Evolutionary conservation across 2,329 filamentous ascomycete species (phyloP).

Genomic region (Ophiostoma sp.): DNA sequence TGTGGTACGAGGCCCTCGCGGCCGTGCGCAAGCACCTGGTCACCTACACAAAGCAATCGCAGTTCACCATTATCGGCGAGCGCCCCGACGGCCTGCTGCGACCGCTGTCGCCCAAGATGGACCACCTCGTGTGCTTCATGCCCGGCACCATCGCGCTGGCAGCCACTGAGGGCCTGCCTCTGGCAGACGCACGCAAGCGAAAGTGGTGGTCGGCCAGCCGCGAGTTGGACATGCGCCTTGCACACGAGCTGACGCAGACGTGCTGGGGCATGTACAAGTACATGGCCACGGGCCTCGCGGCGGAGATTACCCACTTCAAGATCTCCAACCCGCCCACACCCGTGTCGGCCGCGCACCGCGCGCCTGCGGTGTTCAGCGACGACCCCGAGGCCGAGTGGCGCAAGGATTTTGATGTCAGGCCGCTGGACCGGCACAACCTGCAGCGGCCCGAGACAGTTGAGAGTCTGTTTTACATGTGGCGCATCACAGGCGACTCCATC

Average conservation of each 20-base stretch:
- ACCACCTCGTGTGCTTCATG: slow-evolving; percentile 96
- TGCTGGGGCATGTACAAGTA: slow-evolving; percentile 97
- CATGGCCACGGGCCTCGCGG: slow-evolving; percentile 84
- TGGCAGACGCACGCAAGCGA: slow-evolving; percentile 67
- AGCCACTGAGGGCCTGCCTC: slow-evolving; percentile 70
- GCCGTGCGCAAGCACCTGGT: slow-evolving; percentile 90
- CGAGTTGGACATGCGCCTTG: slow-evolving; percentile 81
- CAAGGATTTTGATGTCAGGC: slow-evolving; percentile 72
- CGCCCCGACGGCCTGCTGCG: slow-evolving; percentile 66
- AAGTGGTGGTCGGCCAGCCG: slow-evolving; percentile 70
- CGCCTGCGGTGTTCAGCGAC: slow-evolving; percentile 44
- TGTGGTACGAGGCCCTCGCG: slow-evolving; percentile 83
- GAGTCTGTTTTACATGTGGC: slow-evolving; percentile 96
- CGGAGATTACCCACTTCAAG: slow-evolving; percentile 90
- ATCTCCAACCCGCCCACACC: slow-evolving; percentile 60
- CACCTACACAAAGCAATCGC: slow-evolving; percentile 74
- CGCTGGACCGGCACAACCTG: slow-evolving; percentile 84
- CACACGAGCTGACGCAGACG: slow-evolving; percentile 87
- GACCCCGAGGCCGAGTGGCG: slow-evolving; percentile 58
- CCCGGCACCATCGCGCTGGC: slow-evolving; percentile 90
- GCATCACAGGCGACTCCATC: slow-evolving; percentile 81
- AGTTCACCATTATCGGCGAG: slow-evolving; percentile 87
- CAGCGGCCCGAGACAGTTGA: slow-evolving; percentile 97
- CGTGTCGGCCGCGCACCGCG: slow-evolving; percentile 49
- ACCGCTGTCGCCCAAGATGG: slow-evolving; percentile 81